Conservation (phyloP, 495 filamentous ascomycete species). For the Opeltia flavorubescens region DNA sequence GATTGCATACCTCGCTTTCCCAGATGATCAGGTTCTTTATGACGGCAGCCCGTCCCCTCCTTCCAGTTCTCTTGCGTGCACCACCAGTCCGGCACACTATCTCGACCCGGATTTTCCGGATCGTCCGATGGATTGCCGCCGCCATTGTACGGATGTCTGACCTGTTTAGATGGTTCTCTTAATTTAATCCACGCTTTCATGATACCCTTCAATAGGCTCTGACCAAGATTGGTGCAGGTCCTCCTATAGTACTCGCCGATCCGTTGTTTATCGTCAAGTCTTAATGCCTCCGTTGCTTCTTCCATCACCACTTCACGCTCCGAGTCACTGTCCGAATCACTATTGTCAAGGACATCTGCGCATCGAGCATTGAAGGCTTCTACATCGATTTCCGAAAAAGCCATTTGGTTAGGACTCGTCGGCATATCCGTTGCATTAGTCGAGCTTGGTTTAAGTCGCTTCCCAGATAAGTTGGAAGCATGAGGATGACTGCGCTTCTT, state of each 20-base stretch:
- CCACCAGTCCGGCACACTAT: conserved; percentile 71
- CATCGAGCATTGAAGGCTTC: background rate
- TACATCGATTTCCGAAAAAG: background rate
- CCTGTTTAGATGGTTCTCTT: conserved; percentile 31
- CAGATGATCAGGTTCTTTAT: conserved; percentile 79
- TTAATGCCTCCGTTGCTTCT: conserved; percentile 16
- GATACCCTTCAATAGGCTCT: conserved; percentile 25
- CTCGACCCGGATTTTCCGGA: conserved; percentile 23
- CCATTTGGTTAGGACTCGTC: background rate
- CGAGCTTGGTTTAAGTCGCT: background rate
- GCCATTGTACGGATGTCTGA: conserved; percentile 66
- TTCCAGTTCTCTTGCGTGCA: conserved; percentile 31
- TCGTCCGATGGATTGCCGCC: conserved; percentile 17
- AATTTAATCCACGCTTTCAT: conserved; percentile 6
- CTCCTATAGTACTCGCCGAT: conserved; percentile 25
- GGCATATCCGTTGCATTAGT: background rate
- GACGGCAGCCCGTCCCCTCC: conserved; percentile 27
- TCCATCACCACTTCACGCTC: background rate
- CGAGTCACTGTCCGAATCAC: background rate
- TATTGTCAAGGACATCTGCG: background rate
- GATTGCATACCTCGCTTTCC: conserved; percentile 59
- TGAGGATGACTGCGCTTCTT: background rate
- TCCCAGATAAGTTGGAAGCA: background rate
- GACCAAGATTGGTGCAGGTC: conserved; percentile 30
- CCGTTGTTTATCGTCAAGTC: conserved; percentile 26